A percentile compares a stretch with the other conserved stretches of the same genome.
phyloP scores from a whole-genome alignment of 2,329 filamentous ascomycete genomes.

The Bipolaris sorokiniana region DNA sequence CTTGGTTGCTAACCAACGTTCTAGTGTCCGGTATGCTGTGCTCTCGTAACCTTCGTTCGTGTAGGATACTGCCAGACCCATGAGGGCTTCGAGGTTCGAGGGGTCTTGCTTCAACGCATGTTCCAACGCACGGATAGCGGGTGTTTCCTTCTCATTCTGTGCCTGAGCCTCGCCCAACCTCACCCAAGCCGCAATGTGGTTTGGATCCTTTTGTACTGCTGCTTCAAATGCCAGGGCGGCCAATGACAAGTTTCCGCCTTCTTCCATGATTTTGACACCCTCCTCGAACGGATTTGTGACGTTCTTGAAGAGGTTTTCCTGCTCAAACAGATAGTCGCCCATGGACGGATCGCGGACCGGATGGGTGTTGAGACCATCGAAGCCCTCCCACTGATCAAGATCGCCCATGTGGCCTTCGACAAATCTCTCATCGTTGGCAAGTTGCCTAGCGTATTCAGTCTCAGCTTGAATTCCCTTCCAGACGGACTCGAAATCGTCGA shows the following conservation, averaged over 20 bases:
- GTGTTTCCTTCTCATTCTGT: slow-evolving; percentile 97
- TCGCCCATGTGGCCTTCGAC: slow-evolving; percentile 71
- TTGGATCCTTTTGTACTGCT: slow-evolving; percentile 85
- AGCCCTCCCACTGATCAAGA: slow-evolving; percentile 78
- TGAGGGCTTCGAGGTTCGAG: slow-evolving; percentile 84
- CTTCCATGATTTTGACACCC: slow-evolving; percentile 88
- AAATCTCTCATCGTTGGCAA: slow-evolving; percentile 70
- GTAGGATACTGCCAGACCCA: slow-evolving; percentile 95
- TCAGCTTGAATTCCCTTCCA: slow-evolving; percentile 84
- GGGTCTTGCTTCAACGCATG: slow-evolving; percentile 88
- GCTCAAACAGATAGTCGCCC: slow-evolving; percentile 92
- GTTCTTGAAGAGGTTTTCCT: slow-evolving; percentile 86
- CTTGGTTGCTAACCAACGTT: slow-evolving; percentile 95
- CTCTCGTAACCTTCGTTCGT: slow-evolving; percentile 99
- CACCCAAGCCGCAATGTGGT: slow-evolving; percentile 92
- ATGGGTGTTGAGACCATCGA: slow-evolving; percentile 73
- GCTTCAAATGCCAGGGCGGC: slow-evolving; percentile 95
- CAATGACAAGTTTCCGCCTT: slow-evolving; percentile 91
- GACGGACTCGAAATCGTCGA: slow-evolving; percentile 91
- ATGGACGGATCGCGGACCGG: slow-evolving; percentile 74
- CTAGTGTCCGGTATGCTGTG: slow-evolving; percentile 92
- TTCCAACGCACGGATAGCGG: slow-evolving; percentile 91
- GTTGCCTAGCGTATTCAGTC: slow-evolving; percentile 70
- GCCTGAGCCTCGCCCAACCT: slow-evolving; percentile 90
- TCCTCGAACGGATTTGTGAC: slow-evolving; percentile 88